These are phyloP conservation scores for Gracilaria gracilis DNA, from an alignment of 23 red algal species.

Conservation along the genomic window DNA sequence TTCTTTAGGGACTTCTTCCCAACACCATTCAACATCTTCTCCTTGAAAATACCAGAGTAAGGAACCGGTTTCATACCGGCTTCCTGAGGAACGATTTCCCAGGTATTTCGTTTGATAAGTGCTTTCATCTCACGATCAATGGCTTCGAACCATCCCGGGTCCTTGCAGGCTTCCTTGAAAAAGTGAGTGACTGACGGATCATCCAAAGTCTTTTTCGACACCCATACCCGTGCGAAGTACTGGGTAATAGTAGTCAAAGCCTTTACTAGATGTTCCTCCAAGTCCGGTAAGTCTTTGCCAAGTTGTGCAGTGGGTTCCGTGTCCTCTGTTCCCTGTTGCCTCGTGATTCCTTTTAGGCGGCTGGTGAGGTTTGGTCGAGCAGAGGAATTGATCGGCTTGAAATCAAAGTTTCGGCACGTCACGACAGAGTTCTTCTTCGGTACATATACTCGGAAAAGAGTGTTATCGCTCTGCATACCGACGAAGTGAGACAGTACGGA, in stretches of 20 bases:
- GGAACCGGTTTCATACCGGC: background rate
- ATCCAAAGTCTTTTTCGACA: background rate
- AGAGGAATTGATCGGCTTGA: no score
- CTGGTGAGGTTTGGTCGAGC: no score
- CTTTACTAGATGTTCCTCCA: background rate
- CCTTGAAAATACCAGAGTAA: conserved; percentile 26
- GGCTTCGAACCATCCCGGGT: background rate
- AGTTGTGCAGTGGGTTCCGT: background rate
- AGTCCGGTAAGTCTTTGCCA: background rate
- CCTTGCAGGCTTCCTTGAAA: background rate
- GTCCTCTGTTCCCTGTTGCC: no score
- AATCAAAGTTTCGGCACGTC: background rate
- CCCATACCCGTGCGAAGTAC: background rate
- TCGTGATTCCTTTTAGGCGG: no score
- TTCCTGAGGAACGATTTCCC: no score
- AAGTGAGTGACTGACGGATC: background rate
- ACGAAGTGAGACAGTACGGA: background rate
- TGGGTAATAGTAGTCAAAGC: background rate
- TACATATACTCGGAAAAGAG: no score
- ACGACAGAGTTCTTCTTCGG: conserved; percentile 14
- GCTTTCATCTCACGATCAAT: conserved; percentile 27
- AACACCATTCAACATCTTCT: background rate
- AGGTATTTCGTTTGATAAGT: no score
- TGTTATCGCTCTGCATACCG: conserved; percentile 26
- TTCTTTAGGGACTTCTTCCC: conserved; percentile 9